Evolutionary conservation across 2,329 filamentous ascomycete genomes (phyloP), one percentile per base, ranked within the genome.

Genomic region (Aureobasidium sp.): DNA sequence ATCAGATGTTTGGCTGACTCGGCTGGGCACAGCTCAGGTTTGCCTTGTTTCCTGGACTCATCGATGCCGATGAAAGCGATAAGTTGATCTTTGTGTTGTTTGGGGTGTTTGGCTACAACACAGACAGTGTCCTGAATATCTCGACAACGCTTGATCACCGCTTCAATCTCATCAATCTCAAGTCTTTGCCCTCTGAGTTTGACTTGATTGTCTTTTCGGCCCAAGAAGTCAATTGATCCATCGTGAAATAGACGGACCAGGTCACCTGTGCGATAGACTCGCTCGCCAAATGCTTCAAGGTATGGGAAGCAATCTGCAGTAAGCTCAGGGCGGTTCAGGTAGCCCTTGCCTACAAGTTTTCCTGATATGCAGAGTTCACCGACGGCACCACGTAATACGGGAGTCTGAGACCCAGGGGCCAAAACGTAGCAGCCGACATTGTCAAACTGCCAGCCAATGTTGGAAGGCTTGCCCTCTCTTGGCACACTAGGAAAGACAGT

Each of bases 301-400:
- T 77, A 81, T 0, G 90, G 89, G 68, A 97, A 97, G 12, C 84
- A 82, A 67, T 93, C 87, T 0, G 75, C 70, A 0, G 91, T 96
- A 37, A 97, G 81, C n/a, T 91, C 84, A 1, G 83, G 79, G 1
- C 90, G 83, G 65, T 93, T 91, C 19, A 96, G 78, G 71, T 97
- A 97, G 0, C 92, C 93, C 68, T 90, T 91, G 1, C 91, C 92
- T 5, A 97, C 91, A 1, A 97, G 81, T 66, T 86, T 88, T 0
- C 92, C 92, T 1, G 89, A 91, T 1, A 96, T 85, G 68, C 92
- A 97, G 1, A 97, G 83, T 74, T 97, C 92, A 5, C 93, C 93
- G 3, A 96, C 82, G 1, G 82, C 90, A 11, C 92, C 92, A 47
- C 85, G 82, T 24, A 94, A 71, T 0, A 96, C 89, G 0, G 90